These are phyloP conservation scores for Dispira parvispora DNA, from an alignment of 192 early-diverging fungal genomes.

Conservation along the genomic window DNA sequence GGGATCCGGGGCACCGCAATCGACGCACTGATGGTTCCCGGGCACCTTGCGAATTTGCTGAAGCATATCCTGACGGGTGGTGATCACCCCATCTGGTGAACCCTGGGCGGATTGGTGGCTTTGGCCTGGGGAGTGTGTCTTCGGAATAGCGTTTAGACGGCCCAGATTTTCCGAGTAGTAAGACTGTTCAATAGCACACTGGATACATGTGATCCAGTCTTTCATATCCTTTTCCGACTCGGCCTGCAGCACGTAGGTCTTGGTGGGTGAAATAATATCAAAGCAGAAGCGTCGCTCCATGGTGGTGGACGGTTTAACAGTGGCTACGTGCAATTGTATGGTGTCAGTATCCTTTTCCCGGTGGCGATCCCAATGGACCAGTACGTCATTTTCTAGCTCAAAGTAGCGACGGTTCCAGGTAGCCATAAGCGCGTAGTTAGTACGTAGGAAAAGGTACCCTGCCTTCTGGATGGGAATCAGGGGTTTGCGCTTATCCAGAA, in stretches of 20 bases:
- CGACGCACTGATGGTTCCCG: constrained; percentile 35
- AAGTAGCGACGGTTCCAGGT: constrained; percentile 70
- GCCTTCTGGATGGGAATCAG: constrained; percentile 31
- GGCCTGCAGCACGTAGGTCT: constrained; percentile 56
- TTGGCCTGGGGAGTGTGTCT: not conserved
- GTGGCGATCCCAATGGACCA: constrained; percentile 34
- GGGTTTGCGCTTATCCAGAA: constrained; percentile 21
- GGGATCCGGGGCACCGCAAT: constrained; percentile 39
- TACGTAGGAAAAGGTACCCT: constrained; percentile 69
- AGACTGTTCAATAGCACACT: constrained; percentile 31
- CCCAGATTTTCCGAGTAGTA: not conserved
- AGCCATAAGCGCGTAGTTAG: constrained; percentile 50
- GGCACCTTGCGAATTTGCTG: constrained; percentile 1
- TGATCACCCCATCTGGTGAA: not conserved
- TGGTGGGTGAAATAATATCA: constrained; percentile 67
- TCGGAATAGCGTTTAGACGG: not conserved
- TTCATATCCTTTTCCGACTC: constrained; percentile 48
- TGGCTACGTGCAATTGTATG: constrained; percentile 58
- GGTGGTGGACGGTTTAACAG: constrained; percentile 39
- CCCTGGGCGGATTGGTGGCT: not conserved
- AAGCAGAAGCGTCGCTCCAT: constrained; percentile 62
- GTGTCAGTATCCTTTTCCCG: constrained; percentile 33
- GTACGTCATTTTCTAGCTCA: constrained; percentile 39
- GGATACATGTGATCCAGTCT: constrained; percentile 57
- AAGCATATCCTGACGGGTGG: constrained; percentile 1